Evolutionary conservation across 2,329 filamentous ascomycete species (phyloP), one percentile per base, ranked within the genome.

Genomic region (Teratosphaeria nubilosa): DNA sequence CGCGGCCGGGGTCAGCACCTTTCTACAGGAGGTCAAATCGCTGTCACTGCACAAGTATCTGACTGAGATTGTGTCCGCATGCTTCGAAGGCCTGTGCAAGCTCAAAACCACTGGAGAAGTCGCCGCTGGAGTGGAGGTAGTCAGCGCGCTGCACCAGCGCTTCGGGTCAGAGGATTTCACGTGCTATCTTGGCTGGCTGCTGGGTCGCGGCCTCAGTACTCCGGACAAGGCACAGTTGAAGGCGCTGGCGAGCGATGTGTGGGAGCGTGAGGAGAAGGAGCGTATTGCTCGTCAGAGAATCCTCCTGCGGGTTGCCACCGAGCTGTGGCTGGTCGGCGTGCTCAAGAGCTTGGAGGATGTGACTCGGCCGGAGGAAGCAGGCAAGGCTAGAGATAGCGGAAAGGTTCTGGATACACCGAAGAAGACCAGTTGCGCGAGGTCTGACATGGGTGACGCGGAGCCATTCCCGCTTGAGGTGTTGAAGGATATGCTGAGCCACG

Each of bases 401-500:
- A 84, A 84, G 64, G 68, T 74, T 16, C 70, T 74, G 1, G 81
- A 83, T 62, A 77, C 82, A 48, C 77, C 81, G 37, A 95, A 91
- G 72, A 82, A 78, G 77, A 61, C 88, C 79, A 77, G 78, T 76
- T 65, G 78, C 10, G 71, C 74, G 45, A 79, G 80, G 25, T 74
- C 76, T 56, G 83, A 84, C 59, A 84, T 84, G 30, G 84, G 81
- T 48, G 85, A 87, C 60, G 82, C 90, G 1, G 94, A 99, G 63
- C 94, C 94, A 0, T 97, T 99, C 65, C 95, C 95, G 3, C 79
- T 99, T 22, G 94, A 99, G 72, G 92, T 97, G n/a, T 78, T 99
- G 48, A 99, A 99, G 75, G 95, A 99, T 70, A 82, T 99, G 63
- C 81, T 99, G 16, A 91, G 91, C 7, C 87, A 97, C 70, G 94